Base-by-base conservation (phyloP, 768 basidiomycete genomes). In the Lentinula sp. region DNA sequence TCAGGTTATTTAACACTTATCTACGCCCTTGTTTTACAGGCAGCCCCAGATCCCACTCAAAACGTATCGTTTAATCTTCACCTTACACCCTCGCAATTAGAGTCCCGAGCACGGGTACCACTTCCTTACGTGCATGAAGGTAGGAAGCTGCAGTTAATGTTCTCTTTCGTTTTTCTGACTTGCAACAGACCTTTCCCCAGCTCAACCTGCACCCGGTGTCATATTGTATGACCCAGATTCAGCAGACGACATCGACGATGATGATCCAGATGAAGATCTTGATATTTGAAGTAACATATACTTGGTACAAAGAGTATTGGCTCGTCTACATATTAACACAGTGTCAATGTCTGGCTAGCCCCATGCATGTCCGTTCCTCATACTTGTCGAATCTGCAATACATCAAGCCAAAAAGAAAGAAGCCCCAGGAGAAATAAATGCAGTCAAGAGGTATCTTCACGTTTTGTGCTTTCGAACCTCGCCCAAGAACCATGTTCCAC, bases 221-320 rank as follows among this genome's bases (percentile, higher is more conserved):
- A 95, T 97, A 59, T 78, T 88, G 62, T 97, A 96, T 64, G 92
- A 95, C 66, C 93, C 95, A 8, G 95, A 95, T 70, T 93, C 91
- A 32, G 93, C 90, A 32, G 95, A 97, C 68, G 95, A 97, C 65
- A 83, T 95, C 55, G 95, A 97, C 69, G 95, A 95, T 59, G 95
- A 96, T 59, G 95, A 97, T 76, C 95, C 95, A 20, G 95, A 97
- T 66, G 95, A 96, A 69, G 94, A 96, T 73, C 76, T 96, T 62
- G 91, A 96, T 67, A 90, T 95, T 61, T 94, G 68, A 70, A n/a
- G 18, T 42, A 28, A 28, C 28, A 42, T 23, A n/a, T 28, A 28
- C 55, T n/a, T 33, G 28, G 8, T 23, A 51, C 15, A 35, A 51
- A 9, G 13, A 39, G 37, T 39, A 39, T 9, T 10, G 7, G 20